These are phyloP conservation scores for Ambrosiella cleistominuta DNA, from an alignment of 2,329 filamentous ascomycete genomes.

Conservation along the genomic window DNA sequence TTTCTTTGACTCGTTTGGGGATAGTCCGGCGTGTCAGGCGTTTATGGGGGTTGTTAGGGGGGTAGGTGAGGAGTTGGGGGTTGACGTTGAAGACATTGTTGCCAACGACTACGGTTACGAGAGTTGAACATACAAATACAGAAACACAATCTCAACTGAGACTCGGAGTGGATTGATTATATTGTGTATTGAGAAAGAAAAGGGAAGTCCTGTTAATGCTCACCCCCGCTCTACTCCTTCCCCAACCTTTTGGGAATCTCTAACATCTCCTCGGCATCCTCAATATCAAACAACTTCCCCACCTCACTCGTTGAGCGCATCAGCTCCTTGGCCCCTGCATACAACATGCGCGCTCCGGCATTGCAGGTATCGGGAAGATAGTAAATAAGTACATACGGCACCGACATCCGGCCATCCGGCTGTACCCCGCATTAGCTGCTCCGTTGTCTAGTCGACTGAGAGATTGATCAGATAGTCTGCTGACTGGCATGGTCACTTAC, in stretches of 20 bases:
- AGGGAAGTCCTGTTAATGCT: background rate
- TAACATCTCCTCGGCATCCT: conserved; percentile 61
- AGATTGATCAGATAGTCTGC: background rate
- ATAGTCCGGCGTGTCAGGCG: conserved; percentile 75
- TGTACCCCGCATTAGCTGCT: conserved; percentile 21
- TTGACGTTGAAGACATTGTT: conserved; percentile 38
- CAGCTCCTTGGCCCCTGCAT: conserved; percentile 87
- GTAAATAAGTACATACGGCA: conserved; percentile 88
- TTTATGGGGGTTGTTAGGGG: conserved; percentile 64
- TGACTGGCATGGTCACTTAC: conserved; percentile 29
- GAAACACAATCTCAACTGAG: background rate
- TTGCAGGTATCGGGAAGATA: conserved; percentile 90
- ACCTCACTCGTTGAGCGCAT: conserved; percentile 88
- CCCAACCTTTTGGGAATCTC: conserved; percentile 54
- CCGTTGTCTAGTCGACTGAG: background rate
- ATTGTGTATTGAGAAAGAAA: background rate
- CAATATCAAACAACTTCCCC: conserved; percentile 71
- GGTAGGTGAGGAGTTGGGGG: conserved; percentile 47
- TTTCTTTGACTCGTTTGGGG: conserved; percentile 84
- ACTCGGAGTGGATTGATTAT: background rate
- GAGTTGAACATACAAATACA: conserved; percentile 15
- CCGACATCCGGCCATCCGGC: conserved; percentile 66
- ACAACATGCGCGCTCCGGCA: conserved; percentile 73
- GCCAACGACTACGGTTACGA: conserved; percentile 19
- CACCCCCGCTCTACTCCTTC: conserved; percentile 15